Base-by-base conservation (phyloP, 2,329 filamentous ascomycete species). In the Diaporthe caulivora region DNA sequence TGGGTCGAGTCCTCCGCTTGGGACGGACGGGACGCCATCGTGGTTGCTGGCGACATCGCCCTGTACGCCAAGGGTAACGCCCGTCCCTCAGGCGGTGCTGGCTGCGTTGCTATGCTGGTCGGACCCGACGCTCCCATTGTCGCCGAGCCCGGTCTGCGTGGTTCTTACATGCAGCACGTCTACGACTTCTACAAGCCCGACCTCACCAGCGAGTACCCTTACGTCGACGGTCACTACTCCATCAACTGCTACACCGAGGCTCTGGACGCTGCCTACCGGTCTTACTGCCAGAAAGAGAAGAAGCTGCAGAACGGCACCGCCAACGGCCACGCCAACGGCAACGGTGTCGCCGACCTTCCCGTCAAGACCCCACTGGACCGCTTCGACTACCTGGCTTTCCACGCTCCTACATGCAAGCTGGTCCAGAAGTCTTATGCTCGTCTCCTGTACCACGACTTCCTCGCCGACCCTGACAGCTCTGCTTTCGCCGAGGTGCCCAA, bases 161-260 rank as follows among this genome's bases (percentile, higher is more conserved):
- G 92, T 81, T 92, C 88, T 79, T 95, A 94, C 87, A 92, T 95
- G 91, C 88, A 92, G 83, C 94, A 96, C 85, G 92, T 92, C 79
- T 97, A 96, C 84, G 94, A 96, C 84, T 96, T 96, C 84, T 96
- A 95, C 91, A 96, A 96, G 91, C 93, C 94, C 80, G 94, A 96
- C 84, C 87, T 96, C 77, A 93, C 93, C 80, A 94, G 92, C 89
- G 94, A 96, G 86, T 96, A 96, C 86, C 94, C 94, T 76, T 92
- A 94, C 80, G 94, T 96, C 73, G 94, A 96, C 79, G 94, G 94
- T 75, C 93, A 95, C 83, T 95, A 92, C 88, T 96, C 94, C 64
- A 83, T 95, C 82, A 92, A 87, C 84, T 96, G 94, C 89, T 96
- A 96, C 86, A 93, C 88, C 76, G 90, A 94, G 86, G 93, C 94